Evolutionary conservation across 202 grass and related monocot species (phyloP).

Genomic region (Hordeum pubiflorum): DNA sequence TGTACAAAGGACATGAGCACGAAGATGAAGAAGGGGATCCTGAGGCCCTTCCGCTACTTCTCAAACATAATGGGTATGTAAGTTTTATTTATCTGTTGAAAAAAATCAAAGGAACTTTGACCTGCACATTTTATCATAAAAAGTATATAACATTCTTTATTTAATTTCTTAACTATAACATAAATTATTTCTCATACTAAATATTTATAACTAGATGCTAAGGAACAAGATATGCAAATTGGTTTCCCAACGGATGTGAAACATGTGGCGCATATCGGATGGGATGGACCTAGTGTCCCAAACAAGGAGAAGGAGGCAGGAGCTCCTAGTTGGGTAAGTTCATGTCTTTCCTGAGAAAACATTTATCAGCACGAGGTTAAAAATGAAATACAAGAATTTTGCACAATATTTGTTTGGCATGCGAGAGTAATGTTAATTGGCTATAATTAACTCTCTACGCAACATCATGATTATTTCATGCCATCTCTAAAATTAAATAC

Average conservation of each 20-base stretch:
- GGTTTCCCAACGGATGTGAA: constrained; percentile 92
- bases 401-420: not conserved
- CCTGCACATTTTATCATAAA: not conserved
- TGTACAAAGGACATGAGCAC: constrained; percentile 25
- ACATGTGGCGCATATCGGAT: constrained; percentile 92
- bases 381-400: not conserved
- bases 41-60: constrained; percentile 76
- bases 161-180: not conserved
- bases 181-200: not conserved
- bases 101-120: not conserved
- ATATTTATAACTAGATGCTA: constrained; percentile 40
- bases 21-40: constrained; percentile 78
- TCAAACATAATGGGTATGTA: constrained; percentile 78
- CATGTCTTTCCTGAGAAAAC: not conserved
- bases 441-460: not conserved
- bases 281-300: constrained; percentile 43
- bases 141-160: not conserved
- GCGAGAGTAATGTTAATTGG: not conserved
- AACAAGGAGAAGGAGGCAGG: constrained; percentile 7
- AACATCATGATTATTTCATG: too few relatives aligned
- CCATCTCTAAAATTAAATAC: too few relatives aligned
- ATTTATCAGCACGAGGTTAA: not conserved
- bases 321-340: constrained; percentile 46
- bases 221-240: constrained; percentile 77
- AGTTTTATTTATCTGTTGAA: not conserved